Conservation (phyloP, 1,284 basidiomycete genomes). For the Rhodotorula sp. region DNA sequence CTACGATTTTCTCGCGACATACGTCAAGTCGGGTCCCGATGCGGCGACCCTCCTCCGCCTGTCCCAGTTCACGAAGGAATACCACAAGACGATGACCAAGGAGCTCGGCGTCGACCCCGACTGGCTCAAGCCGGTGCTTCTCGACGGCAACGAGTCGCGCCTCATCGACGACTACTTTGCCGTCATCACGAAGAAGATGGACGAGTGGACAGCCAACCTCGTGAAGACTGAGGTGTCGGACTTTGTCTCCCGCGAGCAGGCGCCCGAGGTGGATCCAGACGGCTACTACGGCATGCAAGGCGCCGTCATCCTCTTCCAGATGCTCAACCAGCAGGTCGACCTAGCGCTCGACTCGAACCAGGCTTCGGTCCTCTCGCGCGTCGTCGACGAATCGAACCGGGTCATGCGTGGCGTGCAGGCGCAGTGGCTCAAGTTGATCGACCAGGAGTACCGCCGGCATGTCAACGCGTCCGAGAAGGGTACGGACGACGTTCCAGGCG, state of each 20-base stretch:
- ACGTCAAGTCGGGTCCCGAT: constrained; percentile 69
- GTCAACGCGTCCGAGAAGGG: constrained; percentile 60
- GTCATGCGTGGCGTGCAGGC: constrained; percentile 88
- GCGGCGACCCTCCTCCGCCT: constrained; percentile 81
- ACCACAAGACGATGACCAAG: constrained; percentile 84
- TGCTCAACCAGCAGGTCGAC: constrained; percentile 90
- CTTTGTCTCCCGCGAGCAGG: constrained; percentile 76
- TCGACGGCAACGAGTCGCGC: constrained; percentile 88
- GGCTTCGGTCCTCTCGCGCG: constrained; percentile 84
- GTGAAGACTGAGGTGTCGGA: constrained; percentile 87
- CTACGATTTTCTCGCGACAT: constrained; percentile 68
- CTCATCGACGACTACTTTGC: constrained; percentile 95
- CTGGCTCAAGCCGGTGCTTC: constrained; percentile 78
- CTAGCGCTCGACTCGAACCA: constrained; percentile 93
- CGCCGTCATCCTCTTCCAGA: constrained; percentile 92
- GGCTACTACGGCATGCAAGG: constrained; percentile 89
- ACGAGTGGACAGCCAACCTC: constrained; percentile 93
- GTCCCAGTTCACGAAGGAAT: constrained; percentile 92
- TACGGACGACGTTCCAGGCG: constrained; percentile 68
- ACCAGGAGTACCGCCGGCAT: constrained; percentile 82
- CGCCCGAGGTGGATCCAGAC: constrained; percentile 84
- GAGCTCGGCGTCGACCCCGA: constrained; percentile 79
- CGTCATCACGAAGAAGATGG: constrained; percentile 89
- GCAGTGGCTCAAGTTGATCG: constrained; percentile 81
- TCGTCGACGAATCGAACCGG: constrained; percentile 81